Evolutionary conservation across 441 rosid species (phyloP), one percentile per base, ranked within the genome.

Genomic region (California macrophylla): DNA sequence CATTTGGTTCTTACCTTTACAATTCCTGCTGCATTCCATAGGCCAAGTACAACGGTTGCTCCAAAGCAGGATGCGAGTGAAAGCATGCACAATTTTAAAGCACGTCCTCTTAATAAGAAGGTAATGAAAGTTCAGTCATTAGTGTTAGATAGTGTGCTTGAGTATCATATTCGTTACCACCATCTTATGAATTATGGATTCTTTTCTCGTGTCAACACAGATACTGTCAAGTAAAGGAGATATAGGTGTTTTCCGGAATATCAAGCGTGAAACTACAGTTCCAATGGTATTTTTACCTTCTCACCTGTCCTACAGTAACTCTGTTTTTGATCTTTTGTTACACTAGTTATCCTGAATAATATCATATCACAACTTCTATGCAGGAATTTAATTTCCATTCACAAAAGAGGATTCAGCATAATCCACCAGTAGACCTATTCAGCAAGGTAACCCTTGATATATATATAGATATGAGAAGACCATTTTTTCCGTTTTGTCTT

Each of bases 211-310:
- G 68, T 68, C 38, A 69, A 62, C 78, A 81, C 84, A 92, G 97
- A 85, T 92, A 80, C 82, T 90, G 74, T 84, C 96, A 71, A 89
- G 93, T 74, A 88, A 83, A 86, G 97, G 96, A 66, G 93, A 92
- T 70, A 79, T 90, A 54, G 98, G 96, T 13, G 78, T 94, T 68
- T 86, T 86, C 67, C 82, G 84, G 73, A 90, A 85, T 78, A 82
- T 71, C 84, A 92, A 90, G 83, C 82, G 84, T 67, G 97, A 90
- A 82, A 81, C 86, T 34, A 89, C 97, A 13, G 86, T 89, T 60
- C 95, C 98, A 56, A 75, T 77, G 90, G 99, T 95, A 87, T 38
- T 74, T 24, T 50, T 50, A 16, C 71, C 30, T 69, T 28, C 62
- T 42, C 61, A 61, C 10, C 3, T 26, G 65, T 25, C 26, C 47